These are phyloP conservation scores for Areca catechu DNA, from an alignment of 176 grass and related monocot species.

Conservation along the genomic window DNA sequence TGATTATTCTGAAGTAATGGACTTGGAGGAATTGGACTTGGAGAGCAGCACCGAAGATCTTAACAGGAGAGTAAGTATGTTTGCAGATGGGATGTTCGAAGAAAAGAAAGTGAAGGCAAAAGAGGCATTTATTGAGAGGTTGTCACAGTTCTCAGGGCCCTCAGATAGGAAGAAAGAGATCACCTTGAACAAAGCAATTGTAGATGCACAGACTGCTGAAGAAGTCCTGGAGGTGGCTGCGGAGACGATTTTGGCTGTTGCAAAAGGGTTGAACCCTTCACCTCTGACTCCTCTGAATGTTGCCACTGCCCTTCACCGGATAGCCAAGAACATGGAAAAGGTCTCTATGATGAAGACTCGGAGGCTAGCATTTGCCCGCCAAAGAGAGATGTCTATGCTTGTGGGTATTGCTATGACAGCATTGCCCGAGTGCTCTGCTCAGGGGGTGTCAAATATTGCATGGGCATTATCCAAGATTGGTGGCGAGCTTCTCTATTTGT, in stretches of 20 bases:
- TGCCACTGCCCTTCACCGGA: slow-evolving; percentile 84
- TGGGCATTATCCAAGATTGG: slow-evolving; percentile 97
- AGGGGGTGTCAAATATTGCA: slow-evolving; percentile 83
- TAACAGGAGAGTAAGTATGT: slow-evolving; percentile 30
- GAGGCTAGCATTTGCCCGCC: slow-evolving; percentile 59
- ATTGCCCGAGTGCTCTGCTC: slow-evolving; percentile 63
- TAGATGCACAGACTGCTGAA: slow-evolving; percentile 58
- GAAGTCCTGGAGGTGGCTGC: slow-evolving; percentile 60
- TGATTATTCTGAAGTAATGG: slow-evolving; percentile 16
- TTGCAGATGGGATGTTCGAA: slow-evolving; percentile 75
- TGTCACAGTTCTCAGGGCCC: slow-evolving; percentile 66
- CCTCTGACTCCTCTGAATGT: slow-evolving; percentile 79
- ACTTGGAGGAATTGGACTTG: slow-evolving; percentile 15
- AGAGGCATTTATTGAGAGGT: slow-evolving; percentile 54
- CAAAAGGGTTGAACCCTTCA: slow-evolving; percentile 83
- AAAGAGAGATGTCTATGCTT: slow-evolving; percentile 90
- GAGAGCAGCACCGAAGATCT: slow-evolving; percentile 28
- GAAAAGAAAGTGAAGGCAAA: slow-evolving; percentile 52
- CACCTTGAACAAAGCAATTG: slow-evolving; percentile 61
- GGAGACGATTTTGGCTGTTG: slow-evolving; percentile 38
- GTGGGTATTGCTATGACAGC: slow-evolving; percentile 72
- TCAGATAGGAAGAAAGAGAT: slow-evolving; percentile 79
- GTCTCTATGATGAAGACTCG: slow-evolving; percentile 58
- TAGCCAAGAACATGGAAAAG: slow-evolving; percentile 90
- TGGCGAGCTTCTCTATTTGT: slow-evolving; percentile 57